Evolutionary conservation across 768 basidiomycete species (phyloP), one percentile per base, ranked within the genome.

Genomic region (Psilocybe cubensis): DNA sequence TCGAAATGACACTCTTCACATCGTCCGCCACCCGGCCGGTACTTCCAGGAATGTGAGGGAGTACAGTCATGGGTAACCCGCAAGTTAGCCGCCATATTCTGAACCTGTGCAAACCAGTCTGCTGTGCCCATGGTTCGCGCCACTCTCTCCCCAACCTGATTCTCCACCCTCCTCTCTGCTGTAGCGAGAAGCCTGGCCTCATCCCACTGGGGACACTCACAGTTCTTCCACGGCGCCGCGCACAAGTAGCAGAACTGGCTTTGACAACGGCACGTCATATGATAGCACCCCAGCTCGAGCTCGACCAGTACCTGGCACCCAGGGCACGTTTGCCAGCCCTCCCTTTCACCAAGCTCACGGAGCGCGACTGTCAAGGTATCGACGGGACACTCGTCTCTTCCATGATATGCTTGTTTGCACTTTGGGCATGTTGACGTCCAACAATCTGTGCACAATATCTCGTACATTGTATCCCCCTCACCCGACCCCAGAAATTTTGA

Each of bases 241-340:
- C 89, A 90, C 11, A 84, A 47, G 63, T 89, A 88, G 63, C 87
- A 88, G 67, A 88, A 88, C 62, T 88, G 66, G 0, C 74, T 71
- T 4, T 73, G 68, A 63, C 85, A 86, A 18, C 76, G 74, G 57
- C 86, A 88, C 18, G 78, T 84, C 71, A 88, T 87, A 44, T 88
- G 86, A 64, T 79, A 83, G 57, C 87, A 88, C 0, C 86, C 87
- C 9, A 73, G 64, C 11, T 71, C 63, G 18, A 85, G 75, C 58
- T 88, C 87, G 41, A 88, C 75, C 38, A 88, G 75, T n/a, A 76
- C 71, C 8, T 73, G 62, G 63, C 87, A 88, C 3, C 76, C 74
- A 0, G 87, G 86, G 64, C 87, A 88, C 0, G 83, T 86, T 62
- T 86, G 83, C 86, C 84, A 88, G 14, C 71, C 68, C 46, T 79